These are phyloP conservation scores for Epithemia pelagica DNA, from an alignment of 108 stramenopile genomes.

Conservation along the genomic window DNA sequence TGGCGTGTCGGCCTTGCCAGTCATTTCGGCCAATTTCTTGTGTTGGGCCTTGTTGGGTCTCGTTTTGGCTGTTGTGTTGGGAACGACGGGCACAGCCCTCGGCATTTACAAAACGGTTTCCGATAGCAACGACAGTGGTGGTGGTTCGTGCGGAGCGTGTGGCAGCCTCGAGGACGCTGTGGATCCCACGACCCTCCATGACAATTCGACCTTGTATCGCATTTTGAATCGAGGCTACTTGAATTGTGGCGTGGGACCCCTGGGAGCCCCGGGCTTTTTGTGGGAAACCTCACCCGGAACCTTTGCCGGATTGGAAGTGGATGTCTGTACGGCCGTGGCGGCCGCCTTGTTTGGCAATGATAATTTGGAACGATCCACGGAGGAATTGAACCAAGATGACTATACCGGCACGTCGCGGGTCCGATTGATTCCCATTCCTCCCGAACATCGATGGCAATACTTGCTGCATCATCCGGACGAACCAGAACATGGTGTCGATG, in stretches of 20 bases:
- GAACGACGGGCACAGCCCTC: not conserved
- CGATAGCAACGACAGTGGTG: not conserved
- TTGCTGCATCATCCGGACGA: not conserved
- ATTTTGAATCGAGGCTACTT: slow-evolving; percentile 14
- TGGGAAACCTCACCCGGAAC: not conserved
- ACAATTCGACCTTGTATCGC: slow-evolving; percentile 2
- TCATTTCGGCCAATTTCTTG: not conserved
- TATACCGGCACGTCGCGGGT: not conserved
- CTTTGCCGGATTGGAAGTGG: slow-evolving; percentile 12
- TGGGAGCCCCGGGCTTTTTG: slow-evolving; percentile 12
- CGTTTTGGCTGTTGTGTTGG: not conserved
- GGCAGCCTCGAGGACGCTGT: not conserved
- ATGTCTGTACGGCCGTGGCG: slow-evolving; percentile 19
- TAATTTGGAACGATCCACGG: no score
- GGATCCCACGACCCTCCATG: not conserved
- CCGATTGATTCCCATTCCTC: not conserved
- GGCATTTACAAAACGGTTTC: not conserved
- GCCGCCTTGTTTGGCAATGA: slow-evolving; percentile 11
- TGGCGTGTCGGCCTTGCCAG: no score
- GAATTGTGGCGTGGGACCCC: slow-evolving; percentile 14
- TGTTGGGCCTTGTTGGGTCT: not conserved
- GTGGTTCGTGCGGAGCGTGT: not conserved
- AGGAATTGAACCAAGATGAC: not conserved
- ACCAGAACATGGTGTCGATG: slow-evolving; percentile 3
- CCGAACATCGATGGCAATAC: not conserved